Conservation (phyloP, 106 monocot species). For the Dendrobium nobile region DNA sequence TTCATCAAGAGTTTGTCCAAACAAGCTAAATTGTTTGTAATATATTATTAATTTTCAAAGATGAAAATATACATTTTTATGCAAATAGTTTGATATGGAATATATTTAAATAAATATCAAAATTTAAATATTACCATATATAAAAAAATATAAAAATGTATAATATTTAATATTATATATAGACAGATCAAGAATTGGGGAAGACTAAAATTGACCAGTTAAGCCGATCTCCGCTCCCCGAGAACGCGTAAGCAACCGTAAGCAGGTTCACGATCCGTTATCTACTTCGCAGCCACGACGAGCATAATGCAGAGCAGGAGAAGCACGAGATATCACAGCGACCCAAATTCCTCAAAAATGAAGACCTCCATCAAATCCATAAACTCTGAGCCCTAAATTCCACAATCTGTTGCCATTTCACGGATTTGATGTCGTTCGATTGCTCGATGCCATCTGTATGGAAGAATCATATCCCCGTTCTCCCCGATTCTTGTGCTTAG, state of each 20-base stretch:
- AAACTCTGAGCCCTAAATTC: neutral
- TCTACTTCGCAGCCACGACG: neutral
- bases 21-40: too few relatives aligned
- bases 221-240: neutral
- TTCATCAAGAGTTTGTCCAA: too few relatives aligned
- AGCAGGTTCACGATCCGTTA: neutral
- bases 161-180: too few relatives aligned
- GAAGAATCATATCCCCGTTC: slow-evolving; percentile 6
- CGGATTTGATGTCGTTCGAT: slow-evolving; percentile 8
- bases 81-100: too few relatives aligned
- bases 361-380: neutral
- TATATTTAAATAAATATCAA: too few relatives aligned
- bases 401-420: neutral
- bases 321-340: neutral
- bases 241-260: neutral
- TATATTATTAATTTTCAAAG: too few relatives aligned
- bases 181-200: too few relatives aligned
- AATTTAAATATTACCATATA: too few relatives aligned
- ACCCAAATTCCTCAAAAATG: neutral
- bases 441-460: slow-evolving; percentile 7
- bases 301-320: neutral
- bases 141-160: too few relatives aligned
- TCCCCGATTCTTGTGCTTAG: slow-evolving; percentile 8
- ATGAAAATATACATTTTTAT: too few relatives aligned
- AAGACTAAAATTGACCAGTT: neutral